These are phyloP conservation scores for Paecilomyces dactylethromorphus DNA, from an alignment of 2,329 filamentous ascomycete species.

Conservation along the genomic window DNA sequence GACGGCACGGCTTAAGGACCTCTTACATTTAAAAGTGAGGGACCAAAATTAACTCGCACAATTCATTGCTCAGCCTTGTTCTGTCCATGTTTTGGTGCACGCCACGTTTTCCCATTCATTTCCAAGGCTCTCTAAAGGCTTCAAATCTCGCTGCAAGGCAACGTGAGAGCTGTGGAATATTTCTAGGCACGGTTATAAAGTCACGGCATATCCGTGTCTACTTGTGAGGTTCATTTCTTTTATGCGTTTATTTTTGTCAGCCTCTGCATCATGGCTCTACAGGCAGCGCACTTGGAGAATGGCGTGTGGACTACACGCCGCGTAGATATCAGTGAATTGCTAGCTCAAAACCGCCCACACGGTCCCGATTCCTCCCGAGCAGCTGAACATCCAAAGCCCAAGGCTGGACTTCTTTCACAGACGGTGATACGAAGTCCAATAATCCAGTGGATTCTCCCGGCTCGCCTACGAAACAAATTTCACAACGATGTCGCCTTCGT, in stretches of 20 bases:
- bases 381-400: conserved; percentile 35
- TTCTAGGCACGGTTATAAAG: background rate
- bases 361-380: conserved; percentile 14
- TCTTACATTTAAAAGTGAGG: background rate
- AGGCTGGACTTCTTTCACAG: conserved; percentile 67
- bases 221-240: background rate
- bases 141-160: background rate
- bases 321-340: background rate
- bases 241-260: background rate
- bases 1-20: background rate
- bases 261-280: background rate
- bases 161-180: background rate
- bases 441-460: conserved; percentile 70
- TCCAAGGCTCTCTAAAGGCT: background rate
- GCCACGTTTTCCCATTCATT: background rate
- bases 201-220: too few relatives aligned
- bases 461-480: conserved; percentile 62
- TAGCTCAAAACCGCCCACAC: background rate
- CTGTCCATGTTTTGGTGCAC: background rate
- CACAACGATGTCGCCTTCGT: conserved; percentile 83
- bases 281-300: conserved; percentile 2
- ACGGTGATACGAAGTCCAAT: conserved; percentile 72
- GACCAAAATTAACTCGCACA: background rate
- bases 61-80: background rate
- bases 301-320: conserved; percentile 1